phyloP scores from a whole-genome alignment of 148 eudicot species.

The Nepenthes mirabilis region DNA sequence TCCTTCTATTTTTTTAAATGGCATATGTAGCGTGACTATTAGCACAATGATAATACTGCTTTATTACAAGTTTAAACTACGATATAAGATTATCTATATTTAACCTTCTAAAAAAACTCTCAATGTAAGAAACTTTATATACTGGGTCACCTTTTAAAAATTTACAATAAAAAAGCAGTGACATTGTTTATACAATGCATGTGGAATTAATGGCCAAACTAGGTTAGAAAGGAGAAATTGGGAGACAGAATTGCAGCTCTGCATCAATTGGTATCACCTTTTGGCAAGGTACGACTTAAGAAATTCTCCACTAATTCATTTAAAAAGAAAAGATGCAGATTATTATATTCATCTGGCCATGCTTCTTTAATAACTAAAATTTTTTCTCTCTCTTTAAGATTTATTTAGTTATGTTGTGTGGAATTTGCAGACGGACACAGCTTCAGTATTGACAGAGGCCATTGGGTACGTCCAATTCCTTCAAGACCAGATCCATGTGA shows the following conservation, averaged over 20 bases:
- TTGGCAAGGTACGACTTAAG: constrained; percentile 32
- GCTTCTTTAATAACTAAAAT: background rate
- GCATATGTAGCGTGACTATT: too few species aligned
- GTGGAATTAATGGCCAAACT: background rate
- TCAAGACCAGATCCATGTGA: constrained; percentile 45
- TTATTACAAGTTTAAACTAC: too few species aligned
- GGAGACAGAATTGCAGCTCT: constrained; percentile 45
- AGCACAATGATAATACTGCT: too few species aligned
- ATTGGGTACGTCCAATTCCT: constrained; percentile 45
- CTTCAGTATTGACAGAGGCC: constrained; percentile 47
- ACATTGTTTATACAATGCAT: too few species aligned
- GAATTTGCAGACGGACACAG: constrained; percentile 37
- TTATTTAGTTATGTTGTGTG: background rate
- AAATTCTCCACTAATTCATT: background rate
- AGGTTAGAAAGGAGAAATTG: constrained; percentile 39
- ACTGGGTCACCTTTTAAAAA: too few species aligned
- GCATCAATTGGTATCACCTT: constrained; percentile 46
- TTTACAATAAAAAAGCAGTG: too few species aligned
- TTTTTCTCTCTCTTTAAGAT: too few species aligned
- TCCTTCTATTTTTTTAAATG: too few species aligned
- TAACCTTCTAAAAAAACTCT: too few species aligned
- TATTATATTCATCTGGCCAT: constrained; percentile 2
- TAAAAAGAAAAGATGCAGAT: background rate
- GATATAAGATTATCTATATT: too few species aligned
- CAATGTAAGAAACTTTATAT: too few species aligned